These are phyloP conservation scores for Penicillium griseofulvum DNA, from an alignment of 2,329 filamentous ascomycete genomes.

Conservation along the genomic window DNA sequence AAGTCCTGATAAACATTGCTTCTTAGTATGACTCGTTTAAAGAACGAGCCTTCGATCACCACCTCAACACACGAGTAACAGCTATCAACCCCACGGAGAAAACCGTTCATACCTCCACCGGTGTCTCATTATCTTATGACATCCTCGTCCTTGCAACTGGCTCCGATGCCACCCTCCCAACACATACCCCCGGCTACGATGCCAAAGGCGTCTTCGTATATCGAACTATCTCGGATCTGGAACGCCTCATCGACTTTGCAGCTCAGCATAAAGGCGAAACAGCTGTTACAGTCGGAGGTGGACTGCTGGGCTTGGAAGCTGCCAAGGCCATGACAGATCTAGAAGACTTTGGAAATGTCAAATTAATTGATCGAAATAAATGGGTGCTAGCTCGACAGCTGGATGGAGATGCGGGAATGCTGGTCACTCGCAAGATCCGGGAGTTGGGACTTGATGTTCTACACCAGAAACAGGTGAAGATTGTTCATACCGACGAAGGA, in stretches of 20 bases:
- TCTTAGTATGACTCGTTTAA: constrained; percentile 64
- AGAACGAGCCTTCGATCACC: constrained; percentile 68
- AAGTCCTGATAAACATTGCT: neutral
- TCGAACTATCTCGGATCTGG: constrained; percentile 76
- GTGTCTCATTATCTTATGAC: constrained; percentile 70
- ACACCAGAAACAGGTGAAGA: constrained; percentile 70
- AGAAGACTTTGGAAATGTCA: constrained; percentile 69
- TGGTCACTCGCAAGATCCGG: constrained; percentile 79
- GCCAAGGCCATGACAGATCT: constrained; percentile 91
- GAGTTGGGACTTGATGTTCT: constrained; percentile 77
- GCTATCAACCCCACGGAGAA: constrained; percentile 64
- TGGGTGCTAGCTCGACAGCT: constrained; percentile 83
- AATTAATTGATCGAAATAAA: constrained; percentile 74
- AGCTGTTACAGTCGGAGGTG: constrained; percentile 78
- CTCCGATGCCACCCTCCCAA: constrained; percentile 74
- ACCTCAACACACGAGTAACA: constrained; percentile 72
- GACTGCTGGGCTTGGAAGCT: constrained; percentile 80
- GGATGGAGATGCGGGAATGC: constrained; percentile 72
- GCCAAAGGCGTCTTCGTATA: constrained; percentile 87
- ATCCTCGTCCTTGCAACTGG: constrained; percentile 81
- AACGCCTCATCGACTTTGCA: constrained; percentile 72
- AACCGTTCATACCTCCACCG: constrained; percentile 67
- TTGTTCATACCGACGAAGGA: constrained; percentile 64
- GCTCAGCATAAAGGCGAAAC: constrained; percentile 63
- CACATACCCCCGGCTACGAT: constrained; percentile 71